phyloP scores from a whole-genome alignment of 768 basidiomycete genomes.

The Scleroderma bovista region DNA sequence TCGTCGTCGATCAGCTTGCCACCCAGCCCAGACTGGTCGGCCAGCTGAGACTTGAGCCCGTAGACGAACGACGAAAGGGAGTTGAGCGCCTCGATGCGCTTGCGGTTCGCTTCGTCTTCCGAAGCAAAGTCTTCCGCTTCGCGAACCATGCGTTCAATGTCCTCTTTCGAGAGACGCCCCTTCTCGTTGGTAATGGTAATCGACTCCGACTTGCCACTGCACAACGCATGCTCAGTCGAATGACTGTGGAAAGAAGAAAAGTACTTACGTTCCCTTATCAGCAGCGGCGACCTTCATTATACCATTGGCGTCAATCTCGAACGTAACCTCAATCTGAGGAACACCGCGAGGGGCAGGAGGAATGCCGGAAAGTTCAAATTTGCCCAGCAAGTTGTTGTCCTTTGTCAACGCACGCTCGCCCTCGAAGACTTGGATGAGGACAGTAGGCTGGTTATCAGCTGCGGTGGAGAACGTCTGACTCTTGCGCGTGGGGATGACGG shows the following conservation, averaged over 20 bases:
- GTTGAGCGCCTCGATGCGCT: conserved; percentile 84
- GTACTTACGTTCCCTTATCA: conserved; percentile 86
- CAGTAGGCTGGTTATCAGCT: conserved; percentile 90
- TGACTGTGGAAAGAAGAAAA: not conserved
- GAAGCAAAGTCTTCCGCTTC: conserved; percentile 89
- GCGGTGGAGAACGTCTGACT: conserved; percentile 88
- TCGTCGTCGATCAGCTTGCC: conserved; percentile 79
- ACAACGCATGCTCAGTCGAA: not conserved
- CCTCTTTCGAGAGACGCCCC: conserved; percentile 82
- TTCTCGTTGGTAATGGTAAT: conserved; percentile 97
- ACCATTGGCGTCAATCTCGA: conserved; percentile 93
- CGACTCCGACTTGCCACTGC: conserved; percentile 76
- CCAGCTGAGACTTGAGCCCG: conserved; percentile 81
- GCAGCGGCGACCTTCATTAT: conserved; percentile 91
- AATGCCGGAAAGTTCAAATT: conserved; percentile 89
- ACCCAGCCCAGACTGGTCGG: conserved; percentile 85
- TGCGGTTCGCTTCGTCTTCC: conserved; percentile 74
- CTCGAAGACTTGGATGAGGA: conserved; percentile 96
- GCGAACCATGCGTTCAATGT: conserved; percentile 93
- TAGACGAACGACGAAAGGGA: conserved; percentile 77
- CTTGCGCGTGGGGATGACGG: conserved; percentile 97
- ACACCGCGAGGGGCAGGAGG: conserved; percentile 95
- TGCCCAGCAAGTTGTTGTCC: conserved; percentile 98
- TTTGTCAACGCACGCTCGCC: conserved; percentile 96
- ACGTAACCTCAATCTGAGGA: conserved; percentile 95